Base-by-base conservation (phyloP, 2,329 filamentous ascomycete species). In the Trichoderma afroharzianum region DNA sequence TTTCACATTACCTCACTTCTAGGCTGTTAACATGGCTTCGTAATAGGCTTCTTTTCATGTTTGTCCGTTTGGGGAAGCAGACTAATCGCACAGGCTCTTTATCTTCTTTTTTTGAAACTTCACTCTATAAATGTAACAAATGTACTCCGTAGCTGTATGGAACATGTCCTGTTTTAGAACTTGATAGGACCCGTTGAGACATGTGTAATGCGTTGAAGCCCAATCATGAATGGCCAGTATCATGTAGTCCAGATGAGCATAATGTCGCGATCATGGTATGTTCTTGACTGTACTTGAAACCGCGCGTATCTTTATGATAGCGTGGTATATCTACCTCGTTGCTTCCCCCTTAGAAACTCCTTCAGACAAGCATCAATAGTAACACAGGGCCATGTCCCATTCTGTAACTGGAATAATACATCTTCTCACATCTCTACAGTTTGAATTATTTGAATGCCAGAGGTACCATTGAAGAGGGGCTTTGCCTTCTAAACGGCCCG, bases 21-120 rank as follows among this genome's bases (percentile, higher is more conserved):
- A 61, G 53, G 39, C 30, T 68, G 53, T 53, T 32, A 39, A 32
- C 12, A 39, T 24, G 66, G 61, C 66, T 36, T 58, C 39, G 47
- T 68, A 63, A 12, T 30, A 30, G 66, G 68, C 58, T 50, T 61
- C 50, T 47, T 47, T 39, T 47, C 6, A 66, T 39, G 30, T 63
- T 68, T 59, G 55, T 59, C 24, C 61, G 55, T n/a, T 53, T 55
- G 55, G 53, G 30, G 39, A 70, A 43, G 71, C 71, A 68, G 63
- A 72, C 71, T 72, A 72, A 72, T 72, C 71, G 61, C 67, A 72
- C 67, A 72, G 71, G 66, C 43, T 39, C 58, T 66, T 67, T 24
- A 43, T 36, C 5, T 64, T 62, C 26, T 14, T 53, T 68, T 68
- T 28, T 32, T 36, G 30, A 43, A 69, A 36, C 7, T 36, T 36